Percentiles rank a stretch among this genome's conserved stretches.
Conservation (phyloP, 2,329 filamentous ascomycete species). For the Hymenoscyphus repandus region DNA sequence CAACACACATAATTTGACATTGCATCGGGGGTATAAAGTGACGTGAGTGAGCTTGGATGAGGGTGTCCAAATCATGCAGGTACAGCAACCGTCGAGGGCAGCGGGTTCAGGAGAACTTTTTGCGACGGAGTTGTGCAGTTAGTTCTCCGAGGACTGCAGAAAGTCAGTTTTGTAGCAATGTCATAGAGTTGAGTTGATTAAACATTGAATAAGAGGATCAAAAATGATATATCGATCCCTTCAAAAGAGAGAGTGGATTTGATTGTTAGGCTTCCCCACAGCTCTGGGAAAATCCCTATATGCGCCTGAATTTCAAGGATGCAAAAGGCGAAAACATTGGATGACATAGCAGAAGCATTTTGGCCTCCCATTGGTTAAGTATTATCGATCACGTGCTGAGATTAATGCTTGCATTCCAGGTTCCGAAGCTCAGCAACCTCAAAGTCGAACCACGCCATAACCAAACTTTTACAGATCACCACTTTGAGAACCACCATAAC, state of each 20-base stretch:
- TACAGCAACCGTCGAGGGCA: neutral
- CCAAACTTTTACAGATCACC: neutral
- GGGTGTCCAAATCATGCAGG: constrained; percentile 11
- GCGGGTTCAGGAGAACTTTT: neutral
- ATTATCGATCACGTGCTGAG: neutral
- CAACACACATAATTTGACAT: neutral
- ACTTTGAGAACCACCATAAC: constrained; percentile 6
- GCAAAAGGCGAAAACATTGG: no score
- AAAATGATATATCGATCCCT: no score
- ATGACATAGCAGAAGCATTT: no score
- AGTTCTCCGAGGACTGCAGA: no score
- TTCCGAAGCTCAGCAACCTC: constrained; percentile 6
- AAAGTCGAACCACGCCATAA: constrained; percentile 15
- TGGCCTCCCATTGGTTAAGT: neutral
- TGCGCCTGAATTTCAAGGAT: no score
- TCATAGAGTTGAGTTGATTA: no score
- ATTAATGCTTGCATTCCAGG: neutral
- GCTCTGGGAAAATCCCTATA: no score
- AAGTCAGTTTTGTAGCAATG: no score
- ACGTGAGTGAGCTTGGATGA: neutral
- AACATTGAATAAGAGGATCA: no score
- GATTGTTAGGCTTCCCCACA: no score
- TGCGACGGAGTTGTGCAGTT: no score
- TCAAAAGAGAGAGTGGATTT: no score
- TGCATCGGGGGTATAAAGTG: neutral